Conservation (phyloP, 495 filamentous ascomycete genomes). For the Xylaria scruposa region DNA sequence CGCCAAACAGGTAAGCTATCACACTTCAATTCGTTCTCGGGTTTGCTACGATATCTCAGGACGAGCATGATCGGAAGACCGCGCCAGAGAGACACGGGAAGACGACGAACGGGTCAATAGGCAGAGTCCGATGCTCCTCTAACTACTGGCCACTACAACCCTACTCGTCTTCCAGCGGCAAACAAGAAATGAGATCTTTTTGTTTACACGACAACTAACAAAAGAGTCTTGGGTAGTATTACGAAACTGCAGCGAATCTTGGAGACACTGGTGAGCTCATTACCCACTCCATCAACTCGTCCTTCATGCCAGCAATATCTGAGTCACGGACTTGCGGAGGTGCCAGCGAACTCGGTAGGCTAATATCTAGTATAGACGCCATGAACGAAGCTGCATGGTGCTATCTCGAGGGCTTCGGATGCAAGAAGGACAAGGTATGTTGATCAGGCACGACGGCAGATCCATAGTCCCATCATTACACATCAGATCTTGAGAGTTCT, state of each 20-base stretch:
- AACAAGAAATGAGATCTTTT: conserved; percentile 26
- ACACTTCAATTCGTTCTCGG: conserved; percentile 2
- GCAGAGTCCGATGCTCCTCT: conserved; percentile 5
- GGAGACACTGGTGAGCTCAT: conserved; percentile 73
- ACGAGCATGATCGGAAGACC: conserved; percentile 6
- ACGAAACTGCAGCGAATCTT: conserved; percentile 94
- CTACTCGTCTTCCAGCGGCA: conserved; percentile 16
- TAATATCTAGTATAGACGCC: conserved; percentile 65
- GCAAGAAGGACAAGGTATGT: conserved; percentile 96
- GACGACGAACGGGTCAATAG: conserved; percentile 14
- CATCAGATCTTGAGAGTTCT: conserved; percentile 35
- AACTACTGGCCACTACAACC: conserved; percentile 7
- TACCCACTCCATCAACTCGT: conserved; percentile 27
- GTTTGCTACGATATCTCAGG: background rate
- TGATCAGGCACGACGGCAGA: conserved; percentile 37
- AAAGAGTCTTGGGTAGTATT: conserved; percentile 69
- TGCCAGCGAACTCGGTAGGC: conserved; percentile 31
- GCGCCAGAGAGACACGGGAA: background rate
- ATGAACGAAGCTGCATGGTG: conserved; percentile 99
- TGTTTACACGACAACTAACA: conserved; percentile 37
- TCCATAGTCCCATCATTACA: conserved; percentile 29
- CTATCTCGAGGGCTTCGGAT: conserved; percentile 92
- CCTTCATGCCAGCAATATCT: conserved; percentile 23
- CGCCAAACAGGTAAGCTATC: conserved; percentile 64
- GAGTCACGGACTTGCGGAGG: conserved; percentile 29